These are phyloP conservation scores for cucumber (Cucumis sativus) DNA, from an alignment of 306 rosid species.

Conservation along the genomic window Cucumber_9930_V3 NC_026657.2:8586001-8586500, in stretches of 20 bases:
- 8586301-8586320: neutral
- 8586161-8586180: neutral
- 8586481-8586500: neutral
- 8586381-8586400: neutral
- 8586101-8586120: neutral
- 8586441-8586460: neutral
- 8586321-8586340: neutral
- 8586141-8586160: neutral
- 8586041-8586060: too few relatives aligned
- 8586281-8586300: neutral
- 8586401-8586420: neutral
- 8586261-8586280: neutral
- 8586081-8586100: neutral
- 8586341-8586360: neutral
- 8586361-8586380: neutral
- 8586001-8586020: neutral
- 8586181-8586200: neutral
- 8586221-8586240: neutral
- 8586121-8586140: neutral
- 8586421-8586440: neutral
- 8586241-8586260: neutral
- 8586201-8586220: neutral
- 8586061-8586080: neutral
- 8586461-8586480: neutral
- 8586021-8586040: neutral